Conservation (phyloP, 148 eudicot genomes). For the Rhododendron simsii region DNA sequence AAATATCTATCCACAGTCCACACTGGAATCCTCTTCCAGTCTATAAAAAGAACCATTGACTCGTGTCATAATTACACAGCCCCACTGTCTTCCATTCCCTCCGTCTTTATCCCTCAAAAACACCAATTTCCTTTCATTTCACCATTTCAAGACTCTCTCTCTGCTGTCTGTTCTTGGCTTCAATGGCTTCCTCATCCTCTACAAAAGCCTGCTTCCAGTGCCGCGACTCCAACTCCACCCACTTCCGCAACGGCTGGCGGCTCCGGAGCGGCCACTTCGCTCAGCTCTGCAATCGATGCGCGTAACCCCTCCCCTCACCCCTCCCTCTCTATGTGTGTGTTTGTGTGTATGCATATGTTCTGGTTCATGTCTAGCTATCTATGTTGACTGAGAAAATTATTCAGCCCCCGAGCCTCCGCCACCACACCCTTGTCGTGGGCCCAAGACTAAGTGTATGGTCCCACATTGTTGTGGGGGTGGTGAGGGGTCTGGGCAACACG, state of each 20-base stretch:
- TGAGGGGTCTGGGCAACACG: not conserved
- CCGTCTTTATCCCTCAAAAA: conserved; percentile 6
- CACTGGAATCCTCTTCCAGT: not conserved
- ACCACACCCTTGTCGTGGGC: no score
- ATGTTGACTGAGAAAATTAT: no score
- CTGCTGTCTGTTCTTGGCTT: conserved; percentile 1
- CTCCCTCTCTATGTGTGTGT: not conserved
- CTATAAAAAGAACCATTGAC: not conserved
- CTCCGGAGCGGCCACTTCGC: conserved; percentile 30
- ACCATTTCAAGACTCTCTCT: not conserved
- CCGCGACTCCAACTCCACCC: conserved; percentile 19
- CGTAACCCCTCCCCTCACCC: conserved; percentile 3
- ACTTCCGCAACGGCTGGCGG: conserved; percentile 34
- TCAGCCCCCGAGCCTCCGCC: no score
- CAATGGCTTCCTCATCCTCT: conserved; percentile 29
- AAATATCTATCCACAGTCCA: not conserved
- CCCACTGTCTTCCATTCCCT: not conserved
- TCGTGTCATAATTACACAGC: not conserved
- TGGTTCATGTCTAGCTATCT: not conserved
- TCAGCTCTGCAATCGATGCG: conserved; percentile 37
- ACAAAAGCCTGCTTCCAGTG: conserved; percentile 29
- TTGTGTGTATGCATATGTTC: not conserved
- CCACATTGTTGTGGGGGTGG: not conserved
- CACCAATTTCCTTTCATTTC: not conserved
- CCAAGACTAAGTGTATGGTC: not conserved